Conservation (phyloP, 2,329 filamentous ascomycete species). For the Xylaria polymorpha region DNA sequence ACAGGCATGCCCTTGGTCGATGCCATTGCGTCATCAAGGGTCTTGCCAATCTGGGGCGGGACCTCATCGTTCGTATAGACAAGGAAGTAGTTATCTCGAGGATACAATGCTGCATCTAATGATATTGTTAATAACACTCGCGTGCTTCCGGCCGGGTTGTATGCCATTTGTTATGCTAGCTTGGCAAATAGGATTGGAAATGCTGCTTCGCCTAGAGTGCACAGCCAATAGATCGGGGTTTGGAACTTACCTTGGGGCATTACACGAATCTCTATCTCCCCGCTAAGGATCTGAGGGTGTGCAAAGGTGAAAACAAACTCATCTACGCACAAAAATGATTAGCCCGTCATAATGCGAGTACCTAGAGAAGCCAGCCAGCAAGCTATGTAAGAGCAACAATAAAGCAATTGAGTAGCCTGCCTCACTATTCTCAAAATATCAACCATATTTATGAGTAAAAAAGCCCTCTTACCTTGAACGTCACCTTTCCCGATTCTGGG, state of each 20-base stretch:
- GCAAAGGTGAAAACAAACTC: constrained; percentile 72
- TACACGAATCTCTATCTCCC: constrained; percentile 53
- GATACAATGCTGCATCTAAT: constrained; percentile 43
- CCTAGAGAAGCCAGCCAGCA: background rate
- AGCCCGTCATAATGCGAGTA: background rate
- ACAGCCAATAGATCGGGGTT: background rate
- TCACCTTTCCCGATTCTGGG: constrained; percentile 68
- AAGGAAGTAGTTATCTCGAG: constrained; percentile 42
- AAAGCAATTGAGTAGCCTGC: background rate
- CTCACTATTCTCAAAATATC: background rate
- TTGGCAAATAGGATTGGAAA: background rate
- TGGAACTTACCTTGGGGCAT: constrained; percentile 51
- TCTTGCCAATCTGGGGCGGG: constrained; percentile 35
- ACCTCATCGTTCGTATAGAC: constrained; percentile 45
- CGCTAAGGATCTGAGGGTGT: constrained; percentile 44
- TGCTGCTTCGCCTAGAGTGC: background rate
- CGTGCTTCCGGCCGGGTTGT: background rate
- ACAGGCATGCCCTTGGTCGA: constrained; percentile 42
- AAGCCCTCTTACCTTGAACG: constrained; percentile 61
- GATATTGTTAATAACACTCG: constrained; percentile 5
- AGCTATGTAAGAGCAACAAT: background rate
- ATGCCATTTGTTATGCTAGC: background rate
- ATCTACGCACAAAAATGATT: constrained; percentile 53
- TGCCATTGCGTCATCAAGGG: constrained; percentile 42
- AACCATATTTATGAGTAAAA: background rate